These are phyloP conservation scores for Crithidia fasciculata DNA, from an alignment of 208 protist species.

Conservation along the genomic window DNA sequence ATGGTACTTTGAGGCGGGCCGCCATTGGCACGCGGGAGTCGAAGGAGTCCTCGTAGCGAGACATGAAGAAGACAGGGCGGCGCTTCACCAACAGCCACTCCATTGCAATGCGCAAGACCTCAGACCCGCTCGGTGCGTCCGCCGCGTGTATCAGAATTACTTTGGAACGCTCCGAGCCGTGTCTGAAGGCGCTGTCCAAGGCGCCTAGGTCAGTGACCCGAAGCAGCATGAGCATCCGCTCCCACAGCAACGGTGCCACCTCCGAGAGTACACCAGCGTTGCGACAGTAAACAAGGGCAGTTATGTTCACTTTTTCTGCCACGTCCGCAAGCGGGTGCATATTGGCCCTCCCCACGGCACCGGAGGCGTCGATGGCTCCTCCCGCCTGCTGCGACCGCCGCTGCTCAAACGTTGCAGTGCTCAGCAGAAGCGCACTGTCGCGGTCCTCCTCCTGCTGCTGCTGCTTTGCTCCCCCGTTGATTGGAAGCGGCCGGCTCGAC, in stretches of 20 bases:
- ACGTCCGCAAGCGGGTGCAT: conserved; percentile 21
- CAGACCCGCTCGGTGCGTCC: conserved; percentile 43
- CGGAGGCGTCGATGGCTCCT: conserved; percentile 7
- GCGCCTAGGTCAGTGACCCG: conserved; percentile 32
- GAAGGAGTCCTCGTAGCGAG: conserved; percentile 26
- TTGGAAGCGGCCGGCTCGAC: conserved; percentile 15
- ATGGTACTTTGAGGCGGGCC: conserved; percentile 47
- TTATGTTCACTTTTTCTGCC: conserved; percentile 54
- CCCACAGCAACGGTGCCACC: conserved; percentile 57
- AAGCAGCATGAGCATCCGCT: conserved; percentile 61
- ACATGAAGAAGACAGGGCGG: conserved; percentile 74
- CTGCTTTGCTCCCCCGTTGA: conserved; percentile 5
- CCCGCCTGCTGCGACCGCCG: conserved; percentile 37
- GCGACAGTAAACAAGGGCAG: conserved; percentile 60
- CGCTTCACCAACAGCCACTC: conserved; percentile 47
- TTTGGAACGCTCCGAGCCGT: conserved; percentile 62
- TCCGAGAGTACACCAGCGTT: conserved; percentile 26
- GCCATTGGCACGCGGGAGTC: conserved; percentile 34
- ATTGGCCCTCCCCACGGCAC: background rate
- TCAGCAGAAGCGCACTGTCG: conserved; percentile 45
- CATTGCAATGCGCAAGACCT: conserved; percentile 39
- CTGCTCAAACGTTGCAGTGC: conserved; percentile 39
- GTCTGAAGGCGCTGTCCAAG: conserved; percentile 52
- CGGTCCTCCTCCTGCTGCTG: conserved; percentile 35
- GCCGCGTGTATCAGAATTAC: conserved; percentile 68